Base-by-base conservation (phyloP, 805 yeast genomes). In the Metschnikowia colocasiae region DNA sequence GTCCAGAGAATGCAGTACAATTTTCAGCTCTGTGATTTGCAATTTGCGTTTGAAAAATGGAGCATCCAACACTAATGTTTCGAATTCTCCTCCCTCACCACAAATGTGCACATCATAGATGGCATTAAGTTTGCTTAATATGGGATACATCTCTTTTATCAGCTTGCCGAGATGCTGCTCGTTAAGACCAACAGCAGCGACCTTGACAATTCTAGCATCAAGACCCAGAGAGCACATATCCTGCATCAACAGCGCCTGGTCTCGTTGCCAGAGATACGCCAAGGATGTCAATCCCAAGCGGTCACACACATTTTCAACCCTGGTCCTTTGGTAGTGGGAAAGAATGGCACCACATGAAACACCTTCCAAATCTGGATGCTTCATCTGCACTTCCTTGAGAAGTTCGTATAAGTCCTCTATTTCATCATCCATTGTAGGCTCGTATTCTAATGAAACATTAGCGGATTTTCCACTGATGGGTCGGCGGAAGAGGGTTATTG, bases 61-160 rank as follows among this genome's bases (percentile, higher is more conserved):
- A 1, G 95, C 88, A 64, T 94, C 97, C 25, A 94, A 71, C 2
- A 92, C 98, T 55, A 92, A 69, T 0, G 97, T 85, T 63, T 94
- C 99, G 64, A 89, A 94, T 64, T 94, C 99, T 1, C 99, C 99
- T 29, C 99, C 99, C 71, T 94, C 99, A 12, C 99, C 99, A 69
- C 99, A 94, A 0, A 94, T 82, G 63, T 92, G 97, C 12, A 91
- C 87, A 2, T 91, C 95, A 65, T 80, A 91, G 63, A 71, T 67
- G 8, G 61, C 50, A 61, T 90, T 85, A 50, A 91, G 68, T 33
- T 70, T 69, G 10, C 71, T 53, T 60, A 94, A 64, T 0, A 69
- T 75, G 1, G 88, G 85, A 46, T 76, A 78, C 53, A 85, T 69
- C 51, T 86, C 78, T 4, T 73, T 78, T 36, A 94, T 69, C 2